Evolutionary conservation across 2,329 filamentous ascomycete species (phyloP), one percentile per base, ranked within the genome.

Genomic region (Colletotrichum phormii): DNA sequence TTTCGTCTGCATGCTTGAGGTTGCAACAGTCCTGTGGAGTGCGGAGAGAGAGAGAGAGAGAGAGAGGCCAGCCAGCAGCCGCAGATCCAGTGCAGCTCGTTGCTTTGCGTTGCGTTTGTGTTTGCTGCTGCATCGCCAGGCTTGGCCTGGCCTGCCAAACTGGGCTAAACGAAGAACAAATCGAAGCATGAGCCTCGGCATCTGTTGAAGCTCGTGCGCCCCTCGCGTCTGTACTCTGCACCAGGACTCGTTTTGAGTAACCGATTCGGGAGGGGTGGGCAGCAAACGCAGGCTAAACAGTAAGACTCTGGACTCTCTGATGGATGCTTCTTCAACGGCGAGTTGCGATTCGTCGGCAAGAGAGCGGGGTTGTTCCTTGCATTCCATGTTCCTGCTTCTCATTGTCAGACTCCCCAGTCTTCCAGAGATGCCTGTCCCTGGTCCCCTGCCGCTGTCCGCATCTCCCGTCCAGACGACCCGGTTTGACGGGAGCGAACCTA

Each of bases 121-220:
- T 64, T 53, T 53, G n/a, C 55, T 67, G 58, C 58, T 69, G 58
- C 64, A 29, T 72, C 55, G 53, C 65, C 53, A 60, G 42, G 64
- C 68, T 62, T 68, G 64, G 64, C 65, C 42, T 69, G 18, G 33
- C 57, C 35, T 8, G 29, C 26, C 26, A 58, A 29, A 42, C 26
- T 57, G 51, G 37, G 53, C 53, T 46, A 9, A 51, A 35, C 15
- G 22, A 54, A 55, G 54, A 26, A 26, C 33, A 46, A 64, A 11
- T 42, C 24, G 65, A 64, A 59, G 55, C 59, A 46, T 54, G 61
- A 65, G 51, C 71, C 71, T 73, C 71, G 71, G 71, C 67, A 73
- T 73, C 60, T 61, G 60, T 22, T 60, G 49, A 73, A 73, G 67
- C 71, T 73, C 71, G 71, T 73, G 71, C 60, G 66, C 66, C 42